These are phyloP conservation scores for Musa balbisiana DNA, from an alignment of 202 grass and related monocot species.

Conservation along the genomic window DNA sequence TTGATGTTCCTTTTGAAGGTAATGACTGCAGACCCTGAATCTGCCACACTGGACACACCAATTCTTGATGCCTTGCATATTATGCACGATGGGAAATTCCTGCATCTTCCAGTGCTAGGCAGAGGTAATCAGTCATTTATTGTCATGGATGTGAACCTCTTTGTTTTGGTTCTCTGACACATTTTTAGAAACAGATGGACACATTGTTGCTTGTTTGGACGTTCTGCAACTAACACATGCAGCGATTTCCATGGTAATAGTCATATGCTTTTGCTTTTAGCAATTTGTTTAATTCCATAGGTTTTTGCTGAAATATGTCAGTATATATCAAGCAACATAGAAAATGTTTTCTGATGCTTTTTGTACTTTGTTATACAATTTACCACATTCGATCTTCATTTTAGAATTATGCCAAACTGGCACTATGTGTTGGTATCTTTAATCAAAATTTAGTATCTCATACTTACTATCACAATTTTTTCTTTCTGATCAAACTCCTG, in stretches of 20 bases:
- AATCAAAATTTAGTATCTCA: not conserved
- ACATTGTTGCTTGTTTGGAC: conserved; percentile 82
- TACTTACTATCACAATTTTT: not conserved
- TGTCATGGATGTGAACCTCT: not conserved
- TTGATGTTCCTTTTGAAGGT: conserved; percentile 45
- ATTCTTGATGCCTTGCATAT: conserved; percentile 95
- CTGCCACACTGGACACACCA: conserved; percentile 68
- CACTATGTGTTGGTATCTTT: not conserved
- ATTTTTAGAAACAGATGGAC: conserved; percentile 55
- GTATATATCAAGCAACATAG: not conserved
- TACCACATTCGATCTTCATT: not conserved
- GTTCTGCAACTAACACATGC: conserved; percentile 90
- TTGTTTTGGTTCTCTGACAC: conserved; percentile 21
- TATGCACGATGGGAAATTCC: conserved; percentile 95
- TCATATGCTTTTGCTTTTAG: conserved; percentile 10
- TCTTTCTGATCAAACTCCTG: not conserved
- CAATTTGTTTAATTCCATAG: conserved; percentile 10
- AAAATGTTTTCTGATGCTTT: not conserved
- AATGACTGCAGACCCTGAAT: conserved; percentile 81
- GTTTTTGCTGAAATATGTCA: not conserved
- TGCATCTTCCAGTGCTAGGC: conserved; percentile 89
- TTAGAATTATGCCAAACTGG: not conserved
- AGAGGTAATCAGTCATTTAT: conserved; percentile 40
- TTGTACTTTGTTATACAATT: not conserved
- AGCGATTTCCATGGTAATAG: conserved; percentile 83